Evolutionary conservation across 2,329 filamentous ascomycete species (phyloP).

Genomic region (Xylariaceae sp.): DNA sequence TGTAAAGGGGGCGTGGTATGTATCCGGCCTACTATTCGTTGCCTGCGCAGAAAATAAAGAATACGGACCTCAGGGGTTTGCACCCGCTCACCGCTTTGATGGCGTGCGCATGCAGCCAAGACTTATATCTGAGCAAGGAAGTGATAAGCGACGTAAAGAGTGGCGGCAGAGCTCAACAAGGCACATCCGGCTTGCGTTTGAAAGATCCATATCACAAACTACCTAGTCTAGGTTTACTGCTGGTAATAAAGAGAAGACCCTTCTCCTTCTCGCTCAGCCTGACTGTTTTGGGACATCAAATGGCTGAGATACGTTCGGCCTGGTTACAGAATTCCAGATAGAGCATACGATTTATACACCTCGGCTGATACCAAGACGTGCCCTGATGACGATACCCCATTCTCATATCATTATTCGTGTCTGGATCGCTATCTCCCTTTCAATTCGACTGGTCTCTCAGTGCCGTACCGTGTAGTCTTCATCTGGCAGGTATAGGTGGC

Average conservation of each 20-base stretch:
- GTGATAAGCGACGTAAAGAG: constrained; percentile 1
- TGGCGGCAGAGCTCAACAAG: too few relatives aligned
- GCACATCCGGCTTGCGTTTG: too few relatives aligned
- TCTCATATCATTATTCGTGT: constrained; percentile 3
- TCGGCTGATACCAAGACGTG: constrained; percentile 7
- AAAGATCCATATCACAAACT: too few relatives aligned
- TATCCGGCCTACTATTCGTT: constrained; percentile 1
- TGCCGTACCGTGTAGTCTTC: constrained; percentile 74
- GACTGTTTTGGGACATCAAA: too few relatives aligned
- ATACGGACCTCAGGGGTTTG: too few relatives aligned
- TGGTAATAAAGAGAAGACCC: too few relatives aligned
- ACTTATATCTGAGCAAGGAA: constrained; percentile 6
- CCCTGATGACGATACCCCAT: constrained; percentile 5
- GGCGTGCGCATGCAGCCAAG: constrained; percentile 16
- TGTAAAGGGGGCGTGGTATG: constrained; percentile 7
- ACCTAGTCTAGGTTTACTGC: too few relatives aligned
- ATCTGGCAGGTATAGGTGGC: constrained; percentile 94
- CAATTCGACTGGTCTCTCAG: constrained; percentile 40
- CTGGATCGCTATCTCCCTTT: constrained; percentile 2
- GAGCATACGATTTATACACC: too few relatives aligned
- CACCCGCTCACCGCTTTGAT: constrained; percentile 15
- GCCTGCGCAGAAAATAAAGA: too few relatives aligned
- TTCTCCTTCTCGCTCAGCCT: too few relatives aligned
- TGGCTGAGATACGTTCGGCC: too few relatives aligned
- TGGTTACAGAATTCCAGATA: too few relatives aligned